phyloP scores from a whole-genome alignment of 805 yeast genomes.

The Kodamaea sagamina region DNA sequence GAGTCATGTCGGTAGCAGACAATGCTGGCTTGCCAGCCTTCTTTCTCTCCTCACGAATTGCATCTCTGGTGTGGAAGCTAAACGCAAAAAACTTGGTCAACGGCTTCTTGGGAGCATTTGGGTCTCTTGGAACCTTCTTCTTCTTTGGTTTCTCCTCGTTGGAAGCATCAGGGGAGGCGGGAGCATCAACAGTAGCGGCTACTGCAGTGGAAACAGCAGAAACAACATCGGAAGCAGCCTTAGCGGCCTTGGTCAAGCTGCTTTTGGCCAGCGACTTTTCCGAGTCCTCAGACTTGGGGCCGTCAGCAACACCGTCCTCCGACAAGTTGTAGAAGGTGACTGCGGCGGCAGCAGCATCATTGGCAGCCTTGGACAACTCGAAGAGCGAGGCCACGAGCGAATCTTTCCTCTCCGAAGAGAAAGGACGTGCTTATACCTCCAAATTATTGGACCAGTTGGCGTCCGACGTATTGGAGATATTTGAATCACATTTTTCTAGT shows the following conservation, averaged over 20 bases:
- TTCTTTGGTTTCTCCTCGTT: constrained; percentile 40
- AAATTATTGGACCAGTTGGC: constrained; percentile 10
- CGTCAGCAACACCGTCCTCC: constrained; percentile 44
- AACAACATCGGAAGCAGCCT: constrained; percentile 14
- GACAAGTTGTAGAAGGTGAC: constrained; percentile 69
- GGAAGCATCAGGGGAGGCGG: constrained; percentile 13
- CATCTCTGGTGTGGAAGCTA: constrained; percentile 71
- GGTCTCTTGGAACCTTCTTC: constrained; percentile 62
- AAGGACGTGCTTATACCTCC: constrained; percentile 9
- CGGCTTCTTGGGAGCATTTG: constrained; percentile 95
- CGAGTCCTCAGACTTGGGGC: constrained; percentile 13
- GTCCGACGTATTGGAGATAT: constrained; percentile 11
- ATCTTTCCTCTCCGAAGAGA: constrained; percentile 20
- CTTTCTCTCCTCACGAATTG: constrained; percentile 67
- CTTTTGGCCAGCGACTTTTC: constrained; percentile 6
- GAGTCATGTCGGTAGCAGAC: constrained; percentile 75
- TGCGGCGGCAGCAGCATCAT: constrained; percentile 78
- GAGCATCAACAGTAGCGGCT: constrained; percentile 18
- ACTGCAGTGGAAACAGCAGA: constrained; percentile 14
- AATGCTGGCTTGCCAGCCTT: constrained; percentile 58
- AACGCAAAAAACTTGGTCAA: constrained; percentile 81
- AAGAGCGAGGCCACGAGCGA: constrained; percentile 72
- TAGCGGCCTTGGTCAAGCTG: constrained; percentile 8
- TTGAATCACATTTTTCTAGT: constrained; percentile 12
- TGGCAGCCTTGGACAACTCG: constrained; percentile 84